Conservation (phyloP, 108 stramenopile species). For the Skeletonema grethae region DNA sequence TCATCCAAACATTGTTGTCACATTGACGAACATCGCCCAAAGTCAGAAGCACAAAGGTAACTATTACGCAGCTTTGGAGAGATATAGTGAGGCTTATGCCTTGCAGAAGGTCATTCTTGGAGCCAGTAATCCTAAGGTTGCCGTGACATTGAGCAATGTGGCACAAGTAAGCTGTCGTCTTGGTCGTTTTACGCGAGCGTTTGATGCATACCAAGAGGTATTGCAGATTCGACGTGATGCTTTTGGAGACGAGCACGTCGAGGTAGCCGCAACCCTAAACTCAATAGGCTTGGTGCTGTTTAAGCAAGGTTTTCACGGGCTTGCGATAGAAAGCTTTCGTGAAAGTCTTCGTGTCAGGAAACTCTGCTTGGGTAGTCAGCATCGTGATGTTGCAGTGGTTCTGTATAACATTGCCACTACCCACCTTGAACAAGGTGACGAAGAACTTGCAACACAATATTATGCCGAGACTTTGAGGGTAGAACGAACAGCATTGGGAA, state of each 20-base stretch:
- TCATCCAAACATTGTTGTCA: slow-evolving; percentile 69
- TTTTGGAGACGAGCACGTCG: slow-evolving; percentile 47
- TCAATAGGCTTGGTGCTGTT: slow-evolving; percentile 69
- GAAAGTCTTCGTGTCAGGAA: slow-evolving; percentile 62
- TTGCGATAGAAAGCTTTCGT: slow-evolving; percentile 59
- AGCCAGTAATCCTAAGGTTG: slow-evolving; percentile 37
- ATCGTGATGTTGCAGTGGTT: slow-evolving; percentile 38
- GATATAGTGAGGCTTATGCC: slow-evolving; percentile 43
- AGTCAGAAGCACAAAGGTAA: slow-evolving; percentile 66
- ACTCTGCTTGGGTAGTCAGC: slow-evolving; percentile 48
- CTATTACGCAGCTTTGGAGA: slow-evolving; percentile 48
- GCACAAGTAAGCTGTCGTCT: slow-evolving; percentile 60
- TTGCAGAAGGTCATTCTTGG: slow-evolving; percentile 44
- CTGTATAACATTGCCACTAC: slow-evolving; percentile 71
- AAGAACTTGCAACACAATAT: slow-evolving; percentile 49
- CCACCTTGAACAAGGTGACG: slow-evolving; percentile 59
- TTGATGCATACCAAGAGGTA: slow-evolving; percentile 68
- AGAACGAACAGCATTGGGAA: slow-evolving; percentile 50
- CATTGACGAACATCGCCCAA: slow-evolving; percentile 71
- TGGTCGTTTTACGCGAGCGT: slow-evolving; percentile 36
- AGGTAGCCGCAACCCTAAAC: slow-evolving; percentile 67
- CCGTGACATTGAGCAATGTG: slow-evolving; percentile 58
- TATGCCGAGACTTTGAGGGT: slow-evolving; percentile 64
- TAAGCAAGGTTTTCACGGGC: slow-evolving; percentile 56
- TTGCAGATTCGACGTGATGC: slow-evolving; percentile 55